phyloP scores from a whole-genome alignment of 192 early-diverging fungal species.

The Obelidium mucronatum region DNA sequence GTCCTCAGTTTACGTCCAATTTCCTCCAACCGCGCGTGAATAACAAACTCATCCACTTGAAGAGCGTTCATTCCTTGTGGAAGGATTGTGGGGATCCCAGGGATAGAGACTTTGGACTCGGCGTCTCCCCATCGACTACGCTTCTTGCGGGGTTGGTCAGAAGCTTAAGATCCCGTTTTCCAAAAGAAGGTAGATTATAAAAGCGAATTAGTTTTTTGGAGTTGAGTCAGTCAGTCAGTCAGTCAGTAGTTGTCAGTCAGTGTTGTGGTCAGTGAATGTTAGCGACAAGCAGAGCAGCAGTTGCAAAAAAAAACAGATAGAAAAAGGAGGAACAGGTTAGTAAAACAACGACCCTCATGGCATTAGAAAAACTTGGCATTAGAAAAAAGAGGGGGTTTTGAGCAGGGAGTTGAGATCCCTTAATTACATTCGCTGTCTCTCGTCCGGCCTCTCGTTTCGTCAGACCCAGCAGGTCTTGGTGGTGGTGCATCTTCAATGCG shows the following conservation, averaged over 20 bases:
- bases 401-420: too few relatives aligned
- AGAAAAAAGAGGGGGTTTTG: too few relatives aligned
- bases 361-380: too few relatives aligned
- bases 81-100: slow-evolving; percentile 80
- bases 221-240: slow-evolving; percentile 12
- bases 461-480: too few relatives aligned
- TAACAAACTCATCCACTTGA: slow-evolving; percentile 80
- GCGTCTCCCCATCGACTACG: slow-evolving; percentile 91
- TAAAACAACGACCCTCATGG: neutral
- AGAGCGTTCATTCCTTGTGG: slow-evolving; percentile 79
- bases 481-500: too few relatives aligned
- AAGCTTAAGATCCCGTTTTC: slow-evolving; percentile 20
- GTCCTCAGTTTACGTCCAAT: slow-evolving; percentile 80
- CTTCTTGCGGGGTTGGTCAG: slow-evolving; percentile 57
- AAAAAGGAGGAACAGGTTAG: neutral
- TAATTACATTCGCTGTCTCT: neutral
- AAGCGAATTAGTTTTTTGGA: neutral
- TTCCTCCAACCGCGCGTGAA: slow-evolving; percentile 91
- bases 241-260: neutral
- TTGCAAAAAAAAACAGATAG: neutral
- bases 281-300: neutral
- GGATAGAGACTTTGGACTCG: slow-evolving; percentile 73
- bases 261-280: slow-evolving; percentile 9
- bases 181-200: neutral
- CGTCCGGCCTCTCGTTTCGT: slow-evolving; percentile 12